Base-by-base conservation (phyloP, 2,329 filamentous ascomycete genomes). In the Laburnicola sp. region DNA sequence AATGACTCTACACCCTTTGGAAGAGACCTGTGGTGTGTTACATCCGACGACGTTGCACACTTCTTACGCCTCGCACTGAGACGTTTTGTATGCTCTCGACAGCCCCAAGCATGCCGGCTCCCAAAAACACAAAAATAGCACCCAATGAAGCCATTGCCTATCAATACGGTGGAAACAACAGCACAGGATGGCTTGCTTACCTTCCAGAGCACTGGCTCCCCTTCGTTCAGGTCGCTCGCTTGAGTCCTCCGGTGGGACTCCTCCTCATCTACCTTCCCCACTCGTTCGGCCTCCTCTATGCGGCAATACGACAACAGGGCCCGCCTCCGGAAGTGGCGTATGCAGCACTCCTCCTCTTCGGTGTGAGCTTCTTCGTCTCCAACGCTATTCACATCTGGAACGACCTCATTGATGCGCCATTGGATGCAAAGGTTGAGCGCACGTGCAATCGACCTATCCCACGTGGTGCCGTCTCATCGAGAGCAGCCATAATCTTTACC, bases 341-440 rank as follows among this genome's bases (percentile, higher is more conserved):
- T n/a, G 44, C 32, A 16, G 45, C 42, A 35, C 7, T 61, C 23
- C 26, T 57, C 1, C 10, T 50, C 3, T 28, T 60, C 8, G 47
- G 36, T 9, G 76, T 78, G 22, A 76, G 76, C 23, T 75, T 77
- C 9, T 49, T 56, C 43, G n/a, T 46, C 16, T 47, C 41, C 36
- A 51, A 46, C 23, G 50, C 53, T 3, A 48, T 43, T n/a, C 83
- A 81, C 62, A 74, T 78, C 0, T 82, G 81, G 69, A 84, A 84
- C 60, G 81, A 84, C 58, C 73, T 78, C 27, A 75, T 80, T 66
- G 82, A 84, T 56, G 75, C 78, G 36, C 77, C 80, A 37, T 69
- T 82, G 44, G 81, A 84, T 58, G 76, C 78, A 4, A 70, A 77
- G 50, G 78, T 58, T 6, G 37, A 44, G 36, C 51, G 52, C 8